Evolutionary conservation across 805 yeast genomes (phyloP), one percentile per base, ranked within the genome.

Genomic region (Candida ovalis): DNA sequence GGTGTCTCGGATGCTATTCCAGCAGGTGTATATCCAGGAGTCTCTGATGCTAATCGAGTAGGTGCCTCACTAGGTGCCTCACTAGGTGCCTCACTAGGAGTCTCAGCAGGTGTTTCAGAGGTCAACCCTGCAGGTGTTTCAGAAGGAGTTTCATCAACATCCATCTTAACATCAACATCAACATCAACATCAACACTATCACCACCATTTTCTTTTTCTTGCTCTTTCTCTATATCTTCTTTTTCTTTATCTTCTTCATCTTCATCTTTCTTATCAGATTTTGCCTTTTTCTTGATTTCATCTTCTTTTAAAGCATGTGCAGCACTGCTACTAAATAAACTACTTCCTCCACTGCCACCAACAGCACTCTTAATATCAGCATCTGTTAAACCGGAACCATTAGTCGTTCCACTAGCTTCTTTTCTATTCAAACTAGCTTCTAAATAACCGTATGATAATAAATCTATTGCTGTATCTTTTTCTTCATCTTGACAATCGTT

Each of bases 341-440:
- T 53, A 15, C 60, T 60, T n/a, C 59, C 65, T 30, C 63, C 66
- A 27, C 63, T 52, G 24, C 71, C 76, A 23, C 74, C 73, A 15
- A 68, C 74, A 1, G 75, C 75, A 27, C 72, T 73, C 46, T 71
- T 66, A 27, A 70, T 69, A 55, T 70, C 74, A 2, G 72, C 72
- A 45, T 62, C 69, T n/a, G 68, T 56, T 43, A 70, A 52, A 23
- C 38, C 44, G 3, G 39, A 33, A 10, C 27, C 27, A 21, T 48
- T 56, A 8, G 46, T 54, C 37, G 45, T 48, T 12, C 44, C 45
- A 23, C 40, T 38, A 28, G 21, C 12, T 37, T 46, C 52, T 41
- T 46, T 48, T 10, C 47, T 45, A 9, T 43, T 51, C 15, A 52
- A 47, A 2, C 46, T 48, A 19, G 44, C 48, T 7, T 45, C 44